Conservation (phyloP, 768 basidiomycete species). For the Mycena haematopus region DNA sequence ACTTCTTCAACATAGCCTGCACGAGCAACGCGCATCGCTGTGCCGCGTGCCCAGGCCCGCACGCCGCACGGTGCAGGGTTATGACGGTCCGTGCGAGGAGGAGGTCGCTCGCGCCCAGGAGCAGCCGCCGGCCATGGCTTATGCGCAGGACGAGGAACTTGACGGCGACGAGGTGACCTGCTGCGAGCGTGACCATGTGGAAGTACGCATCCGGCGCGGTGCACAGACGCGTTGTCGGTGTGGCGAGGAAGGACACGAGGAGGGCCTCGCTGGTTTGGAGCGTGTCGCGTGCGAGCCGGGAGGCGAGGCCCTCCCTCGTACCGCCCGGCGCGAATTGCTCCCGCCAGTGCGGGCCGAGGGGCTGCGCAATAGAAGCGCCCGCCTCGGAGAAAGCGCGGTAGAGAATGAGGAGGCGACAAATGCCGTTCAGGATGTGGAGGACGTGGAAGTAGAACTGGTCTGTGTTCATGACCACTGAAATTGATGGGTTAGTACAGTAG, state of each 20-base stretch:
- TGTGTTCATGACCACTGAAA: constrained; percentile 7
- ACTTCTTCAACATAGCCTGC: constrained; percentile 1
- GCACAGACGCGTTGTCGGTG: not conserved
- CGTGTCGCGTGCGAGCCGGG: constrained; percentile 7
- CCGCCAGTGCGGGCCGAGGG: not conserved
- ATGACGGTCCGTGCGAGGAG: constrained; percentile 7
- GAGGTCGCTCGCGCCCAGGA: constrained; percentile 19
- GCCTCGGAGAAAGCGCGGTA: constrained; percentile 12
- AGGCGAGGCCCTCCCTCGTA: not conserved
- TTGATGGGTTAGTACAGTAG: not conserved
- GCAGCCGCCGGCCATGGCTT: not conserved
- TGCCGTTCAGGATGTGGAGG: not conserved
- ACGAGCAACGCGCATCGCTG: constrained; percentile 9
- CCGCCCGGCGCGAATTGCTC: constrained; percentile 1
- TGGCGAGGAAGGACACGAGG: constrained; percentile 12
- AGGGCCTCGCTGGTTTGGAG: constrained; percentile 14
- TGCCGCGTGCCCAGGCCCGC: constrained; percentile 10
- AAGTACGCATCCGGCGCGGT: constrained; percentile 33
- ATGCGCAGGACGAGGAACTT: constrained; percentile 37
- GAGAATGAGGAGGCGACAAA: constrained; percentile 12
- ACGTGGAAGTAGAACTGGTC: constrained; percentile 20
- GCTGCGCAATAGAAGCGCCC: not conserved
- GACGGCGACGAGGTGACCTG: constrained; percentile 38
- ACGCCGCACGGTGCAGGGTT: constrained; percentile 9
- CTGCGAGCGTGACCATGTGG: constrained; percentile 40